Evolutionary conservation across 2,329 filamentous ascomycete species (phyloP).

Genomic region (Fusarium sp.): DNA sequence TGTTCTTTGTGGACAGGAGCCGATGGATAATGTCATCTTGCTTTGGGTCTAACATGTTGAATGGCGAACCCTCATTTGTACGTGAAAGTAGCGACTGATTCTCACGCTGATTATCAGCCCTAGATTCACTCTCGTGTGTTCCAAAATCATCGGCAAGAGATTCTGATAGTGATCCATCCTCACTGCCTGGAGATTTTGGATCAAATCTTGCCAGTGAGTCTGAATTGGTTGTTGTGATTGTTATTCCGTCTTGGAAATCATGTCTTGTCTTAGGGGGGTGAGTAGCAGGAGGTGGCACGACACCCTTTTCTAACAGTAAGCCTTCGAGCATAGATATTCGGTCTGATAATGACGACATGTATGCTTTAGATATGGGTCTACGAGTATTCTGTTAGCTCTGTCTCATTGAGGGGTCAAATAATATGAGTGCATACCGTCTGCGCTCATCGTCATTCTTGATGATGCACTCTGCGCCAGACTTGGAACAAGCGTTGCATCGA

Average conservation of each 20-base stretch:
- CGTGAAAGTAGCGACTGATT: slow-evolving; percentile 41
- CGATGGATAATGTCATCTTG: slow-evolving; percentile 63
- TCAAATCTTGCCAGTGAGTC: slow-evolving; percentile 22
- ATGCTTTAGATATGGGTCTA: slow-evolving; percentile 69
- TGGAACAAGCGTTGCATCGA: slow-evolving; percentile 65
- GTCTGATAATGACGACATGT: slow-evolving; percentile 68
- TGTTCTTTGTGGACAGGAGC: slow-evolving; percentile 62
- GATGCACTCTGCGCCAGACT: slow-evolving; percentile 63
- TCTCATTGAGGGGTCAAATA: neutral
- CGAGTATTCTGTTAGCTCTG: slow-evolving; percentile 5
- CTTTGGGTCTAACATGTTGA: slow-evolving; percentile 55
- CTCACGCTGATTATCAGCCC: slow-evolving; percentile 33
- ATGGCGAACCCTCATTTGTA: slow-evolving; percentile 50
- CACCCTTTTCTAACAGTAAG: slow-evolving; percentile 64
- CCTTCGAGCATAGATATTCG: slow-evolving; percentile 65
- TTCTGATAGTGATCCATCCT: slow-evolving; percentile 51
- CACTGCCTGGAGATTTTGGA: slow-evolving; percentile 32
- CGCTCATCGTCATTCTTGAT: slow-evolving; percentile 71
- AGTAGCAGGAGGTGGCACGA: slow-evolving; percentile 62
- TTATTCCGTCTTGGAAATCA: slow-evolving; percentile 50
- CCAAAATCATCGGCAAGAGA: slow-evolving; percentile 52
- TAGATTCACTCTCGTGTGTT: slow-evolving; percentile 46
- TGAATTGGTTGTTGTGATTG: neutral
- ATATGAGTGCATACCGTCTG: slow-evolving; percentile 56
- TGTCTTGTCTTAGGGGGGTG: slow-evolving; percentile 66